A percentile compares a stretch with the other conserved stretches of the same genome.
phyloP scores from a whole-genome alignment of 305 asterid genomes.

The Fraxinus baroniana region DNA sequence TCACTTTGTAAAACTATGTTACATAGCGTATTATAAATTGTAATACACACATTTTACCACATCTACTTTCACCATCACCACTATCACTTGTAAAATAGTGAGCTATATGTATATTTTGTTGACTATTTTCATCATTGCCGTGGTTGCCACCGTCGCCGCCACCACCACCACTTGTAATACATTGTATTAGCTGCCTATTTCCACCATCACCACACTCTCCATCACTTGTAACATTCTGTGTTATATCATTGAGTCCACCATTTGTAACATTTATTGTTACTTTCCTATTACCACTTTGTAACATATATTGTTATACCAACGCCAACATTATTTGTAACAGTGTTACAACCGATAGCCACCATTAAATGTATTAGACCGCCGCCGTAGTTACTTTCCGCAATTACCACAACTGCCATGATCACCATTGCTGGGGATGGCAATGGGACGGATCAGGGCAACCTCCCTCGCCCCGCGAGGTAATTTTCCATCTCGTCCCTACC shows the following conservation, averaged over 20 bases:
- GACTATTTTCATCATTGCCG: neutral
- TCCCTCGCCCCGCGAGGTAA: no score
- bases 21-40: no score
- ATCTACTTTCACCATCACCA: neutral
- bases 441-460: no score
- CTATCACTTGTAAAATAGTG: neutral
- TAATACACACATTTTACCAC: neutral
- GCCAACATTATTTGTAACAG: neutral
- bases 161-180: neutral
- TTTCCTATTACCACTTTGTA: no score
- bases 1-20: no score
- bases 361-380: no score
- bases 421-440: neutral
- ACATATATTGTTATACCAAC: neutral
- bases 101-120: no score
- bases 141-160: neutral
- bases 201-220: neutral
- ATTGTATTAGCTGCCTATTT: neutral
- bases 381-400: neutral
- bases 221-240: neutral
- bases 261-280: no score
- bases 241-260: no score
- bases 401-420: neutral
- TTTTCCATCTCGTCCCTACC: no score
- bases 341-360: neutral